Evolutionary conservation across 176 grass and related monocot species (phyloP).

Genomic region (Zizania latifolia): DNA sequence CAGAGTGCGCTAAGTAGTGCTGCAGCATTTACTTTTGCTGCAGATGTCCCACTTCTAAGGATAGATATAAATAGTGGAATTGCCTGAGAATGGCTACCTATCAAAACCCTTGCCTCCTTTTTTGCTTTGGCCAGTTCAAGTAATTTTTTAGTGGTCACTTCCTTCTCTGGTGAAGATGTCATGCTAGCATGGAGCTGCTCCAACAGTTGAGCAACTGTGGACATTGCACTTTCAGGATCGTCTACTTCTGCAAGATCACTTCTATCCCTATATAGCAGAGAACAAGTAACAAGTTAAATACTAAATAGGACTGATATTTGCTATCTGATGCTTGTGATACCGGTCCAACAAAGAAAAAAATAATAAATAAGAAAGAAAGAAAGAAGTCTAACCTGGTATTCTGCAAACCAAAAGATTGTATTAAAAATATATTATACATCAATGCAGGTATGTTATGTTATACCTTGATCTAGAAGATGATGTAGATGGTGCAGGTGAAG

Average conservation of each 20-base stretch:
- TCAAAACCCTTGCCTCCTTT: constrained; percentile 72
- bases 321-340: neutral
- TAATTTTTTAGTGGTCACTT: constrained; percentile 59
- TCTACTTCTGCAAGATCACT: constrained; percentile 63
- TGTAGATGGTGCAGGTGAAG: constrained; percentile 59
- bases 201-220: constrained; percentile 68
- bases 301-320: constrained; percentile 1
- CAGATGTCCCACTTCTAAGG: constrained; percentile 63
- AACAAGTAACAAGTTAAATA: neutral
- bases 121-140: constrained; percentile 62
- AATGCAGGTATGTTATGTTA: constrained; percentile 9
- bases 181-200: constrained; percentile 82
- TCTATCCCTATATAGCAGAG: constrained; percentile 48
- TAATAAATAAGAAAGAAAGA: neutral
- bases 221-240: constrained; percentile 67
- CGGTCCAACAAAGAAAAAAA: neutral
- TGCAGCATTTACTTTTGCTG: constrained; percentile 80
- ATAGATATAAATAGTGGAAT: constrained; percentile 89
- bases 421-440: neutral
- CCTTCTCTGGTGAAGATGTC: constrained; percentile 58
- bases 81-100: constrained; percentile 88
- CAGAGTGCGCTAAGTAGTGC: constrained; percentile 67
- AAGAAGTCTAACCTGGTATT: constrained; percentile 8
- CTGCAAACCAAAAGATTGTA: neutral
- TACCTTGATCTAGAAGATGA: constrained; percentile 88